Evolutionary conservation across 169 alveolate genomes (phyloP).

Genomic region (Plasmodium vivax): DNA sequence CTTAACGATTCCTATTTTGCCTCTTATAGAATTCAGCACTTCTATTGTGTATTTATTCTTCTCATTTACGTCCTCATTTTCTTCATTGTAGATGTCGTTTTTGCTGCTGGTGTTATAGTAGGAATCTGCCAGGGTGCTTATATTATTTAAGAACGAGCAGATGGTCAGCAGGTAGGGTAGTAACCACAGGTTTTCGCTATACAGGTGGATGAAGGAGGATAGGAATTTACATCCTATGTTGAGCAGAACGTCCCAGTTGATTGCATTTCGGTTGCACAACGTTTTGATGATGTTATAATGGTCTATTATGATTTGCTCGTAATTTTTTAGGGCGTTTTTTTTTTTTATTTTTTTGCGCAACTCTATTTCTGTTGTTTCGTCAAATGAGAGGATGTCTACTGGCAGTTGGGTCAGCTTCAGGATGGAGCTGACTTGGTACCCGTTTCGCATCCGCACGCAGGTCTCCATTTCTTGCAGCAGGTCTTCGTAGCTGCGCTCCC

Average conservation of each 20-base stretch:
- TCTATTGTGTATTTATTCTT: constrained; percentile 69
- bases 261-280: constrained; percentile 12
- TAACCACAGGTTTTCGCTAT: constrained; percentile 42
- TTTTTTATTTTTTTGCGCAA: constrained; percentile 35
- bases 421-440: constrained; percentile 12
- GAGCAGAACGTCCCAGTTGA: constrained; percentile 31
- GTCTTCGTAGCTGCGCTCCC: neutral
- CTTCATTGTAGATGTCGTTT: constrained; percentile 51
- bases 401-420: constrained; percentile 38
- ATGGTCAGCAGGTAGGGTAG: constrained; percentile 23
- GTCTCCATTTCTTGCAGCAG: constrained; percentile 11
- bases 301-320: constrained; percentile 48
- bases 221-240: constrained; percentile 50
- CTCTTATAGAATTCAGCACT: constrained; percentile 79
- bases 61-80: constrained; percentile 37
- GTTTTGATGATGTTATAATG: constrained; percentile 47
- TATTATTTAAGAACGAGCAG: constrained; percentile 29
- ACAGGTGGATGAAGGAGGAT: constrained; percentile 15
- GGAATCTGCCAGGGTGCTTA: constrained; percentile 40
- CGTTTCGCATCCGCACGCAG: constrained; percentile 14
- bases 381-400: constrained; percentile 2
- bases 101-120: constrained; percentile 16
- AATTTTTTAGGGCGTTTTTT: constrained; percentile 18
- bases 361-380: constrained; percentile 27
- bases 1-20: constrained; percentile 76